These are phyloP conservation scores for Nadsonia starkeyi-henricii DNA, from an alignment of 1,139 yeast genomes.

Conservation along the genomic window DNA sequence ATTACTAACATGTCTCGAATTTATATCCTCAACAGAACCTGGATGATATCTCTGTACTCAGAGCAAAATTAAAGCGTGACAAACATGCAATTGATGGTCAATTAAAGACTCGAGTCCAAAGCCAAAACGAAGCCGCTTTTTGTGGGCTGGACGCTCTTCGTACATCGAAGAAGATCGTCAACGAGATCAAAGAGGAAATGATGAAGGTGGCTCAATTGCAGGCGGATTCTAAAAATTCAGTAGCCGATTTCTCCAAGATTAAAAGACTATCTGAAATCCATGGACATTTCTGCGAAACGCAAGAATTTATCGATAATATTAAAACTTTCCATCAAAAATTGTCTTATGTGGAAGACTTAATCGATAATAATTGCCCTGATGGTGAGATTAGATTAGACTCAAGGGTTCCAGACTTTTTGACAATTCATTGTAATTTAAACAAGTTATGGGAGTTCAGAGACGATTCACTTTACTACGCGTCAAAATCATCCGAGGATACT, in stretches of 20 bases:
- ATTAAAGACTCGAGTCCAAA: constrained; percentile 47
- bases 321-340: constrained; percentile 40
- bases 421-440: constrained; percentile 56
- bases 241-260: constrained; percentile 42
- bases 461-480: constrained; percentile 44
- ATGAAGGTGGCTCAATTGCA: constrained; percentile 18
- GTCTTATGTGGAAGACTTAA: constrained; percentile 35
- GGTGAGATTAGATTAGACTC: constrained; percentile 36
- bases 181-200: constrained; percentile 19
- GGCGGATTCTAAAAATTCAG: constrained; percentile 21
- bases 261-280: constrained; percentile 51
- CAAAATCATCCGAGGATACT: constrained; percentile 50
- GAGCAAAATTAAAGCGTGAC: constrained; percentile 52
- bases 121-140: constrained; percentile 42
- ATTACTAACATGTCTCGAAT: not conserved
- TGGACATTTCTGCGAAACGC: constrained; percentile 60
- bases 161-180: constrained; percentile 19
- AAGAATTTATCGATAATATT: constrained; percentile 50
- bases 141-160: constrained; percentile 22
- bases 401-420: constrained; percentile 45
- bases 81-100: constrained; percentile 62
- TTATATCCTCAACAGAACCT: constrained; percentile 28
- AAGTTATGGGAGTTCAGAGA: constrained; percentile 69
- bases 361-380: constrained; percentile 36
- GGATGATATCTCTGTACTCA: constrained; percentile 38